Evolutionary conservation across 129 eudicot species (phyloP).

Genomic region (Arctium lappa): DNA sequence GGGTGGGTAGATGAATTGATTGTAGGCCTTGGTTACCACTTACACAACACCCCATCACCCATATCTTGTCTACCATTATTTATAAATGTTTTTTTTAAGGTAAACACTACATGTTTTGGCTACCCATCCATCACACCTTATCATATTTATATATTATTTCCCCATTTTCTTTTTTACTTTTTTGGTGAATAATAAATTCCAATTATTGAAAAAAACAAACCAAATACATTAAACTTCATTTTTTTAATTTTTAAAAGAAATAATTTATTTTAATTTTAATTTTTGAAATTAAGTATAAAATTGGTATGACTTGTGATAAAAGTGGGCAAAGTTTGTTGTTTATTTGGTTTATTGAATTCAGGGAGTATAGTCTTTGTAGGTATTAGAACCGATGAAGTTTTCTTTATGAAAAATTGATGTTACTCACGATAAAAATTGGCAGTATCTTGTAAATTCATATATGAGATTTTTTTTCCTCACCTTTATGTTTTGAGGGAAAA

Average conservation of each 20-base stretch:
- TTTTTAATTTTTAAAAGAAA: neutral
- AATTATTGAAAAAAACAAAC: neutral
- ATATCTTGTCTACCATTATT: conserved; percentile 23
- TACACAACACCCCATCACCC: conserved; percentile 5
- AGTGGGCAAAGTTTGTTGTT: neutral
- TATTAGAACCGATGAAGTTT: neutral
- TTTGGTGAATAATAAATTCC: neutral
- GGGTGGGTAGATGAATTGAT: conserved; percentile 22
- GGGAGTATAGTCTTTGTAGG: neutral
- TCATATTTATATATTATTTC: neutral
- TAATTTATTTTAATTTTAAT: neutral
- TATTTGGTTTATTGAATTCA: neutral
- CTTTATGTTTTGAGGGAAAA: neutral
- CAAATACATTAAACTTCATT: neutral
- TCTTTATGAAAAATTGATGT: no score
- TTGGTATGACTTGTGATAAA: neutral
- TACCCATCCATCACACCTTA: conserved; percentile 6
- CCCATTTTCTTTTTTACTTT: neutral
- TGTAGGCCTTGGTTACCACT: conserved; percentile 10
- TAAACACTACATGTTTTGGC: conserved; percentile 26
- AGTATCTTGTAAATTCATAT: neutral
- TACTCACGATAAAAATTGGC: neutral
- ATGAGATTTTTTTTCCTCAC: neutral
- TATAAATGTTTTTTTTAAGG: conserved; percentile 21
- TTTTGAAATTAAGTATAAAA: neutral